These are phyloP conservation scores for Drechslerella dactyloides DNA, from an alignment of 2,329 filamentous ascomycete species.

Conservation along the genomic window DNA sequence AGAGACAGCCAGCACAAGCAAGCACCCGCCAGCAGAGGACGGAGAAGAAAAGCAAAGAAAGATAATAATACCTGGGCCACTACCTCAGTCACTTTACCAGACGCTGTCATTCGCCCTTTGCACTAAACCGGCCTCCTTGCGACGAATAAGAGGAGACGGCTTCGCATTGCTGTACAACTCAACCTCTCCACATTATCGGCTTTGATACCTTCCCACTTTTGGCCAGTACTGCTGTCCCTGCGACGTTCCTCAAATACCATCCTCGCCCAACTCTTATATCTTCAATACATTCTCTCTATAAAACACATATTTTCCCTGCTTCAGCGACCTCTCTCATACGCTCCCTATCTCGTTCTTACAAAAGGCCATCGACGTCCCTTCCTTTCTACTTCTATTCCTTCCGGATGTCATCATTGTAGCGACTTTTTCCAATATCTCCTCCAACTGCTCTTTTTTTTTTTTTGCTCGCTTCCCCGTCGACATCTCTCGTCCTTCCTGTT, in stretches of 20 bases:
- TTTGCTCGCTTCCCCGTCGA: conserved; percentile 57
- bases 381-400: background rate
- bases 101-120: conserved; percentile 48
- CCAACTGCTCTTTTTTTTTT: background rate
- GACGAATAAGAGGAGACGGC: conserved; percentile 50
- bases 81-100: no score
- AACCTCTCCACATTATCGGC: conserved; percentile 26
- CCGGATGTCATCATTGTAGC: conserved; percentile 49
- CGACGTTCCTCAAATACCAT: conserved; percentile 51
- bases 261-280: conserved; percentile 26
- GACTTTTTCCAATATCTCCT: conserved; percentile 51
- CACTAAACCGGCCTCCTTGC: conserved; percentile 41
- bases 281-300: conserved; percentile 51
- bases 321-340: conserved; percentile 9
- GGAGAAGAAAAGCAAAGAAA: conserved; percentile 28
- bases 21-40: no score
- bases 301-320: conserved; percentile 26
- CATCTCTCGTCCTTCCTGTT: conserved; percentile 13
- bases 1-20: conserved; percentile 32
- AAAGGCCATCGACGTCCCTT: conserved; percentile 17
- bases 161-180: conserved; percentile 52
- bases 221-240: conserved; percentile 31
- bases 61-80: no score
- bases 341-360: conserved; percentile 25
- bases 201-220: conserved; percentile 47